These are phyloP conservation scores for Syzygium grande DNA, from an alignment of 345 rosid species.

Conservation along the genomic window DNA sequence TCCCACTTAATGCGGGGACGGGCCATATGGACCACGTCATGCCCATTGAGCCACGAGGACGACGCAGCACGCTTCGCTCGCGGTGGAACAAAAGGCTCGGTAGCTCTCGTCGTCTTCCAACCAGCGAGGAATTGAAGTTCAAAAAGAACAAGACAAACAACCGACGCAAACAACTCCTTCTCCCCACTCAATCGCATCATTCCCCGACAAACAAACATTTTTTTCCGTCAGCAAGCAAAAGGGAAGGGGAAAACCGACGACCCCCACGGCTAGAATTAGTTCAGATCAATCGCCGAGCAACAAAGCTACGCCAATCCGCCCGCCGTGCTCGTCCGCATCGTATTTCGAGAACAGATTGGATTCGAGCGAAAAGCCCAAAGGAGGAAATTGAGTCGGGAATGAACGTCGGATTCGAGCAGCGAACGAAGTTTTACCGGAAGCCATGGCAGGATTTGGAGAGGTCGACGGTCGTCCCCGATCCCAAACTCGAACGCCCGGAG, in stretches of 20 bases:
- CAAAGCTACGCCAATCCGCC: not conserved
- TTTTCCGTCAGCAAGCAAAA: not conserved
- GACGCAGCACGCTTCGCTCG: not conserved
- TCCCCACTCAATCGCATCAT: not conserved
- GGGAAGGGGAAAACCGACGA: not conserved
- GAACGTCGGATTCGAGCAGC: not conserved
- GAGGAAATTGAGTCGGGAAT: not conserved
- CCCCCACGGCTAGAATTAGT: not conserved
- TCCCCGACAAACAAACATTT: not conserved
- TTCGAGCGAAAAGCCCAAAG: not conserved
- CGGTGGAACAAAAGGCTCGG: not conserved
- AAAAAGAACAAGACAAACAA: not conserved
- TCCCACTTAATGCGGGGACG: not conserved
- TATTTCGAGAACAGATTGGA: not conserved
- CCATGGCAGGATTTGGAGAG: not conserved
- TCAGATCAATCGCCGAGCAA: not conserved
- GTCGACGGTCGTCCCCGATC: not conserved
- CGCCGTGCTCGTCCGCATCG: not conserved
- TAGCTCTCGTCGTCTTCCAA: not conserved
- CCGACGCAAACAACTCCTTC: not conserved
- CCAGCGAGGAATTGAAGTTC: not conserved
- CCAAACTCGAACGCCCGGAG: not conserved
- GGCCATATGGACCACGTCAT: not conserved
- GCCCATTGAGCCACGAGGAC: not conserved
- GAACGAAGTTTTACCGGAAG: not conserved